These are phyloP conservation scores for Ramularia collo-cygni DNA, from an alignment of 2,329 filamentous ascomycete genomes.

Conservation along the genomic window DNA sequence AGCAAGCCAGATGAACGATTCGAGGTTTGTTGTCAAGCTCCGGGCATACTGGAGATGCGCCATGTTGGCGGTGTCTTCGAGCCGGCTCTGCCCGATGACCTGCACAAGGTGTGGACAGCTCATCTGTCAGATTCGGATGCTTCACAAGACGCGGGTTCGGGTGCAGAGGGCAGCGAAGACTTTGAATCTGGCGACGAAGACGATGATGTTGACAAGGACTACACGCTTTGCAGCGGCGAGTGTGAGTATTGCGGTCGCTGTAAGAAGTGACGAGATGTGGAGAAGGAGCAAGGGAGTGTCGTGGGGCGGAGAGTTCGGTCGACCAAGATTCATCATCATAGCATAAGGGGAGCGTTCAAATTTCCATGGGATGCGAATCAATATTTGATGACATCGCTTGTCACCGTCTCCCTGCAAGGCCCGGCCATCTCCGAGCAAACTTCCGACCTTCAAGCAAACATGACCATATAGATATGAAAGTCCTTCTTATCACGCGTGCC, in stretches of 20 bases:
- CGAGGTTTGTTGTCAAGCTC: constrained; percentile 31
- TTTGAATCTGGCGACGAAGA: constrained; percentile 5
- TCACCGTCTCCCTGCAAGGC: too few species aligned
- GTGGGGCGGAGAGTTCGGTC: too few species aligned
- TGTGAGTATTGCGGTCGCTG: constrained; percentile 14
- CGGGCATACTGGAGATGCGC: constrained; percentile 31
- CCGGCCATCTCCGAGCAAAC: too few species aligned
- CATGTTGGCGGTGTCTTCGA: constrained; percentile 4
- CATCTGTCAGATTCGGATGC: constrained; percentile 1
- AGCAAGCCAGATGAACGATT: constrained; percentile 19
- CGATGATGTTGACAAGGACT: constrained; percentile 10
- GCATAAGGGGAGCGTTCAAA: too few species aligned
- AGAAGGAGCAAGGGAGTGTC: neutral
- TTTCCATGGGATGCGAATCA: too few species aligned
- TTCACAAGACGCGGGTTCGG: constrained; percentile 1
- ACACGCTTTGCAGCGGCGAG: constrained; percentile 12
- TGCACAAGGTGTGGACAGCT: constrained; percentile 5
- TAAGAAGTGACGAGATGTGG: neutral
- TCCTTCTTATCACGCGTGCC: too few species aligned
- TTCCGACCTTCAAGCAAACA: too few species aligned
- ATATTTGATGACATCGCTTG: too few species aligned
- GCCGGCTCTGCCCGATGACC: constrained; percentile 4
- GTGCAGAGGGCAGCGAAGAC: constrained; percentile 5
- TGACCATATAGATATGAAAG: too few species aligned
- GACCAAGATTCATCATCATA: too few species aligned